Base-by-base conservation (phyloP, 2,329 filamentous ascomycete species). In the Aspergillus cejpii region DNA sequence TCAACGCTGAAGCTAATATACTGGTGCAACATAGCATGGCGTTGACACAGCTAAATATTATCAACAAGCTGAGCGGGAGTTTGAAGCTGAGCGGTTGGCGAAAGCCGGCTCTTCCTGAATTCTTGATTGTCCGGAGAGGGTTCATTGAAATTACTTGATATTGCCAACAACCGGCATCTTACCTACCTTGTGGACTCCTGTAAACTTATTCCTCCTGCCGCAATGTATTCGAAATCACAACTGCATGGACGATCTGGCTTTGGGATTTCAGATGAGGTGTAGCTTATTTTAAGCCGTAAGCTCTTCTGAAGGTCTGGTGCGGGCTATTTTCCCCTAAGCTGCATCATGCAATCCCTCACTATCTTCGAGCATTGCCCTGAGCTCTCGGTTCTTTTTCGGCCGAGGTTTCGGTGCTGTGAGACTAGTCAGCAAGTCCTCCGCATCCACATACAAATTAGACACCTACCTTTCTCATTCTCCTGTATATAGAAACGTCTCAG, bases 11-110 rank as follows among this genome's bases (percentile, higher is more conserved):
- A 39, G 48, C 31, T 37, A 42, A 26, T 43, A 45, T 42, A 36
- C 47, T 61, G 45, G 58, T 47, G 42, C 17, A 28, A 21, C 28
- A 37, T 47, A 94, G 79, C 92, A 98, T 67, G 92, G 92, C 57
- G 87, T 98, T 47, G 92, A 98, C 67, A 98, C 92, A 24, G 89
- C 91, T 54, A 98, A 98, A 75, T 98, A 98, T 74, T 98, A 94
- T 71, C 84, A 84, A 66, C 88, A 94, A 68, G 92, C 92, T 6
- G 92, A 98, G 76, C 77, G 84, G 67, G 92, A 98, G 70, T 72
- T 98, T 60, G 92, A 94, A 72, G 83, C 82, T 29, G 89, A 94
- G 75, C 74, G 73, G 48, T 58, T 64, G 49, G 63, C 57, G 41
- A 65, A 64, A 48, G 56, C 52, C 47, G 48, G 48, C 38, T 58